Base-by-base conservation (phyloP, 2,329 filamentous ascomycete genomes). In the Sarocladiaceae sp. region DNA sequence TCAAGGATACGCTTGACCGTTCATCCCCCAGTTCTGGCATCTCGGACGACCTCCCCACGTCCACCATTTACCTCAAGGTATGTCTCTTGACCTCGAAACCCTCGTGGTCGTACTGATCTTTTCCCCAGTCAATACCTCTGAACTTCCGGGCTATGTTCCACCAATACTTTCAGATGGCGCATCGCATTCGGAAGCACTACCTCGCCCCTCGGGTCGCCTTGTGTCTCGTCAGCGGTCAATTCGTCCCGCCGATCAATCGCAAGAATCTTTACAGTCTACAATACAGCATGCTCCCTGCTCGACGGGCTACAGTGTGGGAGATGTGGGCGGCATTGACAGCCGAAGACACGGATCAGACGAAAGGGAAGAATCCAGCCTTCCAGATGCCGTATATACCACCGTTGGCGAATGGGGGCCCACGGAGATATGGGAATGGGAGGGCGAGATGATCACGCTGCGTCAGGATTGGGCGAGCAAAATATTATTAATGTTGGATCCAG, bases 201-300 rank as follows among this genome's bases (percentile, higher is more conserved):
- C 78, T 97, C 39, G 93, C 91, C 0, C 90, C 90, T 0, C 82
- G 86, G 13, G 95, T 99, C 18, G 81, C 97, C 46, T 78, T 96
- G 35, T 94, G 90, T 61, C 84, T 99, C 2, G 76, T 92, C 22
- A 96, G 90, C 0, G 94, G 94, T 54, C 88, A 88, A 55, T 97
- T 97, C 58, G 91, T 97, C 2, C 94, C 93, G 12, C 93, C 95
- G 0, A 95, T 99, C 47, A 92, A 97, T 65, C 83, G 95, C 50
- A 93, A 92, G 64, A 95, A 94, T 64, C 77, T 99, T 49, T 99
- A 99, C 71, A 95, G 90, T 60, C 76, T 99, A 62, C 94, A 99
- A 71, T 99, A 99, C 70, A 96, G 90, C 72, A 97, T 97, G 90
- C 78, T 99, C 36, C 95, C 95, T 0, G 87, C 89, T 7, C 81